phyloP scores from a whole-genome alignment of 768 basidiomycete genomes.

The Tephrocybe rancida region DNA sequence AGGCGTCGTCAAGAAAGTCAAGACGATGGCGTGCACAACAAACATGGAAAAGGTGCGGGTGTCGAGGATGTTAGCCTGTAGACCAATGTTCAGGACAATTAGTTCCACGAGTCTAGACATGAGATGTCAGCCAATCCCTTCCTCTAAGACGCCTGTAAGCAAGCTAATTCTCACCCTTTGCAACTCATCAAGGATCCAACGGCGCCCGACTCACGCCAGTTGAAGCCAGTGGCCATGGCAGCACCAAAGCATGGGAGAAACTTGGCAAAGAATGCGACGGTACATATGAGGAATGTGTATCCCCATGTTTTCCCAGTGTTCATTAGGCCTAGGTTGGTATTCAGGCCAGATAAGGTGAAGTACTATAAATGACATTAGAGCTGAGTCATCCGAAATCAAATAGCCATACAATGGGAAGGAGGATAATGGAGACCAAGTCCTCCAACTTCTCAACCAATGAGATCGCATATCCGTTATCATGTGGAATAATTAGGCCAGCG shows the following conservation, averaged over 20 bases:
- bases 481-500: slow-evolving; percentile 83
- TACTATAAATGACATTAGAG: slow-evolving; percentile 45
- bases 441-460: slow-evolving; percentile 84
- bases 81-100: slow-evolving; percentile 90
- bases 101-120: slow-evolving; percentile 72
- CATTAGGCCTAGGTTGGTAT: slow-evolving; percentile 78
- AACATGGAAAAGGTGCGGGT: slow-evolving; percentile 85
- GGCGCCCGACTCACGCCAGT: slow-evolving; percentile 75
- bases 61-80: slow-evolving; percentile 64
- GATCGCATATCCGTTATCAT: slow-evolving; percentile 81
- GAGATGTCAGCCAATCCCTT: background rate
- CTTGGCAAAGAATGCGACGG: slow-evolving; percentile 78
- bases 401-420: slow-evolving; percentile 70
- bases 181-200: slow-evolving; percentile 90
- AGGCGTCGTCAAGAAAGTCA: slow-evolving; percentile 87
- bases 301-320: slow-evolving; percentile 81
- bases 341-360: slow-evolving; percentile 77
- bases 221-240: slow-evolving; percentile 66
- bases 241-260: slow-evolving; percentile 68
- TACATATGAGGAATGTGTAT: slow-evolving; percentile 72
- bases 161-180: slow-evolving; percentile 64
- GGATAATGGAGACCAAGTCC: slow-evolving; percentile 75
- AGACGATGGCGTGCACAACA: slow-evolving; percentile 73
- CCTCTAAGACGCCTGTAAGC: background rate
- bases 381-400: background rate